Conservation (phyloP, 257 asterid species). For the Linderniella brevidens region DNA sequence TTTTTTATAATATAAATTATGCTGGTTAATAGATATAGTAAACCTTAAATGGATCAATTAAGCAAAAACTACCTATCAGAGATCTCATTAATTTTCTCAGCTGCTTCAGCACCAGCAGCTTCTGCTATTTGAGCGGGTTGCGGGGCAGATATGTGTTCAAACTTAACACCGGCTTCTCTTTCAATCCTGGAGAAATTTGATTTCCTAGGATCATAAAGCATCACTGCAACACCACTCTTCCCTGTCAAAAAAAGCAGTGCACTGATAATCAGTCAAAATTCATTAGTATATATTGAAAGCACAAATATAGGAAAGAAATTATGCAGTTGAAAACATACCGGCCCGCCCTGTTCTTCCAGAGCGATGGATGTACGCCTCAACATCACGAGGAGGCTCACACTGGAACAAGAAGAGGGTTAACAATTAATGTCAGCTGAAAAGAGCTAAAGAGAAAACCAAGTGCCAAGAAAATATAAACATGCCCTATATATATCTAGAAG, state of each 20-base stretch:
- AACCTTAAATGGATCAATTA: background rate
- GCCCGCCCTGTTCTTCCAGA: slow-evolving; percentile 99
- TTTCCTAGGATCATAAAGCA: slow-evolving; percentile 91
- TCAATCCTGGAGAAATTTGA: slow-evolving; percentile 75
- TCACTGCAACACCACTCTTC: slow-evolving; percentile 79
- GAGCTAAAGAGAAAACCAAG: too few species aligned
- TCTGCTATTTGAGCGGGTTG: slow-evolving; percentile 94
- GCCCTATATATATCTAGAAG: slow-evolving; percentile 5
- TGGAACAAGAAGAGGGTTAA: slow-evolving; percentile 11
- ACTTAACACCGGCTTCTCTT: slow-evolving; percentile 89
- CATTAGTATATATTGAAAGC: background rate
- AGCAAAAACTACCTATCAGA: slow-evolving; percentile 49
- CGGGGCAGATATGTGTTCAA: slow-evolving; percentile 83
- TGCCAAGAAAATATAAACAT: too few species aligned
- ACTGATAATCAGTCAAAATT: background rate
- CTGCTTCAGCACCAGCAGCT: slow-evolving; percentile 78
- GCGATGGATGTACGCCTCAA: slow-evolving; percentile 94
- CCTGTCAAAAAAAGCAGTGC: slow-evolving; percentile 23
- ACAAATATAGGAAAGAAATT: background rate
- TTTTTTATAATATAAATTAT: background rate
- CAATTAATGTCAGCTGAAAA: background rate
- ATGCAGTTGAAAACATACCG: slow-evolving; percentile 29
- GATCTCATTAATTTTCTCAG: slow-evolving; percentile 43
- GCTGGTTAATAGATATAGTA: background rate
- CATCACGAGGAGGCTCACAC: slow-evolving; percentile 98